phyloP scores from a whole-genome alignment of 2,329 filamentous ascomycete genomes.

The Lasiodiplodia gonubiensis region DNA sequence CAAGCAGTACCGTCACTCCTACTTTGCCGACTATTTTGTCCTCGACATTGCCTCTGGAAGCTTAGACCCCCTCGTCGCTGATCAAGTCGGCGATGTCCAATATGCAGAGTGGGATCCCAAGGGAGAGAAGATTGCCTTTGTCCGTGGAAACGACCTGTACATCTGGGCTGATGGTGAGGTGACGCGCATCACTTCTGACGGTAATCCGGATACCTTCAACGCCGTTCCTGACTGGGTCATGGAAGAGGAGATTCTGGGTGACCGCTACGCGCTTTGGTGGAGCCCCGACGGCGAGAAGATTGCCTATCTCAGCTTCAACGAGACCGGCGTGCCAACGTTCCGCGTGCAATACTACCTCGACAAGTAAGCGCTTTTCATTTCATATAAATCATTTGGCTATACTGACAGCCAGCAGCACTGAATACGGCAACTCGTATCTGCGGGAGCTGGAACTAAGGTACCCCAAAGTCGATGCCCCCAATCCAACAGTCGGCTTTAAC shows the following conservation, averaged over 20 bases:
- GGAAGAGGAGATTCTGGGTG: slow-evolving; percentile 63
- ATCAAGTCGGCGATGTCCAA: slow-evolving; percentile 69
- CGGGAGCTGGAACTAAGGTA: slow-evolving; percentile 60
- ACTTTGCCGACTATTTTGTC: slow-evolving; percentile 70
- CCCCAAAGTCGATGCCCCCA: slow-evolving; percentile 71
- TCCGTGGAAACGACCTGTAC: slow-evolving; percentile 70
- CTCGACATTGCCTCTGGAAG: slow-evolving; percentile 65
- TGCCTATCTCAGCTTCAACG: slow-evolving; percentile 64
- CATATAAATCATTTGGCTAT: too few species aligned
- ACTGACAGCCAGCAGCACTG: slow-evolving; percentile 53
- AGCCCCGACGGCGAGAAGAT: slow-evolving; percentile 62
- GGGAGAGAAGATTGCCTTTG: slow-evolving; percentile 68
- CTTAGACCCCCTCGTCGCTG: slow-evolving; percentile 60
- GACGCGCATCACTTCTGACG: slow-evolving; percentile 64
- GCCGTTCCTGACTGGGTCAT: slow-evolving; percentile 70
- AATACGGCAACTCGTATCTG: slow-evolving; percentile 66
- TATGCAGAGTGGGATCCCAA: slow-evolving; percentile 67
- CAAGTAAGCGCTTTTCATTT: background rate
- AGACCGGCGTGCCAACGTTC: slow-evolving; percentile 70
- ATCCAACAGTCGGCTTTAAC: slow-evolving; percentile 68
- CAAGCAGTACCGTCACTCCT: slow-evolving; percentile 72
- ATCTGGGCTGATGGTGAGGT: slow-evolving; percentile 62
- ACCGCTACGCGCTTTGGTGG: slow-evolving; percentile 61
- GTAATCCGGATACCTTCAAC: slow-evolving; percentile 67
- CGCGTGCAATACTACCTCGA: slow-evolving; percentile 65